These are phyloP conservation scores for Aspergillus carbonarius DNA, from an alignment of 2,329 filamentous ascomycete genomes.

Conservation along the genomic window DNA sequence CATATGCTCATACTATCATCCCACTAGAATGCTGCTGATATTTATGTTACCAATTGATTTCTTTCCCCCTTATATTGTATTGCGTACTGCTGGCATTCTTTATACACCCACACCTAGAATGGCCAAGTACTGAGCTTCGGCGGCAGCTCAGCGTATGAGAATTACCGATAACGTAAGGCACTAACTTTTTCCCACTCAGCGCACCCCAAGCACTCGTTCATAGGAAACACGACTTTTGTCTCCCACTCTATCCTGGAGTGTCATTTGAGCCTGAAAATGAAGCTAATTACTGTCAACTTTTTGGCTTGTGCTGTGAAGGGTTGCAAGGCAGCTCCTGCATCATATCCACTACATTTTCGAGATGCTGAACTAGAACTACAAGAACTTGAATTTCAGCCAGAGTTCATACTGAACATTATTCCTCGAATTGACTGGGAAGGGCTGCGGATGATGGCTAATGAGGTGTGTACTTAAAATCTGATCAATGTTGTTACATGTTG, in stretches of 20 bases:
- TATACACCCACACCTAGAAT: too few relatives aligned
- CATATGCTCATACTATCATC: too few relatives aligned
- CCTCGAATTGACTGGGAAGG: slow-evolving; percentile 87
- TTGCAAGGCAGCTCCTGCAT: slow-evolving; percentile 76
- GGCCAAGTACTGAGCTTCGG: background rate
- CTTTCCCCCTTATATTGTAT: too few relatives aligned
- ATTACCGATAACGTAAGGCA: background rate
- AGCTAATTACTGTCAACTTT: slow-evolving; percentile 94
- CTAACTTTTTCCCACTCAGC: background rate
- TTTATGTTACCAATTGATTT: too few relatives aligned
- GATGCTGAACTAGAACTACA: slow-evolving; percentile 87
- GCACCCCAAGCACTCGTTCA: background rate
- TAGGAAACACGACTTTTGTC: background rate
- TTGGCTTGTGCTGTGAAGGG: slow-evolving; percentile 92
- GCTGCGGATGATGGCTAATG: slow-evolving; percentile 69
- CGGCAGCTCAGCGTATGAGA: background rate
- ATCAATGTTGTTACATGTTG: background rate
- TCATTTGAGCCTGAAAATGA: slow-evolving; percentile 63
- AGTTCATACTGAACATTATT: slow-evolving; percentile 80
- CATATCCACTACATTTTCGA: slow-evolving; percentile 88
- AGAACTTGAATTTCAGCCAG: slow-evolving; percentile 75
- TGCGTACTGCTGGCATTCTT: too few relatives aligned
- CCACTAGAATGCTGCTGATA: too few relatives aligned
- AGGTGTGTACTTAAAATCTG: slow-evolving; percentile 42
- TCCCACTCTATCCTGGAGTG: background rate